Base-by-base conservation (phyloP, 768 basidiomycete species). In the Cystofilobasidium ferigula region DNA sequence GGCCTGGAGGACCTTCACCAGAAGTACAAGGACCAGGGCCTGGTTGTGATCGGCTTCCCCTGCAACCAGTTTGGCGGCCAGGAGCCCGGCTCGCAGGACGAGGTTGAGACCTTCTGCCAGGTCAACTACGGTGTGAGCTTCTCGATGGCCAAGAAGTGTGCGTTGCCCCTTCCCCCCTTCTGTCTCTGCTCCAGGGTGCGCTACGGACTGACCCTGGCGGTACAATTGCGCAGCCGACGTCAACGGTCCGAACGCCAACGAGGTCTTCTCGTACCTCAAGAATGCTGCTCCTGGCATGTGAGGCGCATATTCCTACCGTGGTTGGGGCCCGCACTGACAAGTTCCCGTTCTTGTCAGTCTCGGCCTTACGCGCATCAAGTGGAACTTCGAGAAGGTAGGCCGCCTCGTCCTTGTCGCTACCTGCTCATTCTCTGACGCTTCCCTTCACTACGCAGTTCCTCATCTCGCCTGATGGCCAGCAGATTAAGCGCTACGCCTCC, bases 61-160 rank as follows among this genome's bases (percentile, higher is more conserved):
- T 91, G 85, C 77, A 42, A 24, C 24, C 69, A 93, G 85, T 93
- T 94, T 71, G 87, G 84, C 62, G 81, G 28, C 16, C 61, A 57
- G 77, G 90, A 93, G 71, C 90, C 90, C 0, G 85, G 82, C n/a
- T 79, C 81, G 36, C 89, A 93, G 71, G 81, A 80, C n/a, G 81
- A 82, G 48, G 86, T 93, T 71, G 80, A 79, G 47, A 68, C 71
- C 16, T 71, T 58, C 56, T 38, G 65, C 61, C 63, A 65, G 59
- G 72, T 83, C 69, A 94, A 92, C 79, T 85, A 92, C 74, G 89
- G 89, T 22, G 91, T 97, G 32, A 83, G 83, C 9, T 94, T 94
- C 80, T 89, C 89, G 14, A 77, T 97, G 58, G 88, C 89, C 85
- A 86, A 84, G 78, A 97, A 94, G 78, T 58, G 16, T 42, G 10